Base-by-base conservation (phyloP, 2,329 filamentous ascomycete species). In the Epicoccum nigrum region DNA sequence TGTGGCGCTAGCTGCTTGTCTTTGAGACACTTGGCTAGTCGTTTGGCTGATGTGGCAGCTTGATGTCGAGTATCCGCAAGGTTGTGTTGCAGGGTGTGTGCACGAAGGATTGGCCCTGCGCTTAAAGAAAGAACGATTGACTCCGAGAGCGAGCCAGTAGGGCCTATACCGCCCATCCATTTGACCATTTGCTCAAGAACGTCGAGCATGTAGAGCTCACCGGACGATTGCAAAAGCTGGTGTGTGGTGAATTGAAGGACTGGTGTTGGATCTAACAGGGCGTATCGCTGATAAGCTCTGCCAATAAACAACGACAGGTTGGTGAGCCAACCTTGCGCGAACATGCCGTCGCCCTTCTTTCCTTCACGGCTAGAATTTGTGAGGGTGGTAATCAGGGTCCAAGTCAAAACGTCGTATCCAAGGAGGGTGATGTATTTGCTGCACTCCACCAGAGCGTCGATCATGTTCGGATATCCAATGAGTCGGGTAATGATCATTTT, bases 361-460 rank as follows among this genome's bases (percentile, higher is more conserved):
- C 83, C 79, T 37, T 80, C 79, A 58, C 84, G 78, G 30, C 81
- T 81, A 33, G 81, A 79, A 35, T 81, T 81, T 23, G 82, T 80
- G 54, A 88, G 78, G 8, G 83, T 81, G 66, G 86, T 95, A 74
- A 99, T 85, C 35, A 99, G 79, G 16, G 91, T 90, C 92, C 93
- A 99, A 3, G 91, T 89, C 35, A 99, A 80, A 25, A 96, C 90
- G 72, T 99, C 94, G 69, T 96, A 96, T 0, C 90, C 93, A 30
- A 99, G 78, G 46, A 90, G 86, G 1, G 93, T 96, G 63, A 97
- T 97, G 70, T 97, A 97, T 64, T 90, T 88, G 31, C 90, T 92
- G 67, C 92, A 97, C 69, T 97, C 92, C 12, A 97, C 92, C 55
- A 99, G 90, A 4, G 91, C 90, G 55, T 96, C 90, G 49, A 96